Conservation (phyloP, 805 yeast genomes). For the Candida suzukii region DNA sequence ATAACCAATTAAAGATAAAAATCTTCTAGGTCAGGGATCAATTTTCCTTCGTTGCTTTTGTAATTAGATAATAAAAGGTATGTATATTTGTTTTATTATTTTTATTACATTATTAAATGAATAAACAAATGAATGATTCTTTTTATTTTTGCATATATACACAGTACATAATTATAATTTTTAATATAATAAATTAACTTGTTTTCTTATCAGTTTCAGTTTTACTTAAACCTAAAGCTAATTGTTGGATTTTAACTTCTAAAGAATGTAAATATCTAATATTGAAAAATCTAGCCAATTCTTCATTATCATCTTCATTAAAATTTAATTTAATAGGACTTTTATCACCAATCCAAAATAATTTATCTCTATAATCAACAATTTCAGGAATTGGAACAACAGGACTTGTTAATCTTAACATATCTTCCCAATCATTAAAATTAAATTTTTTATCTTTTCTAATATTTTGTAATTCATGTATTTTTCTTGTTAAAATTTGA, state of each 20-base stretch:
- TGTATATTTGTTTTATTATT: too few species aligned
- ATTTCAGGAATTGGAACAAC: constrained; percentile 8
- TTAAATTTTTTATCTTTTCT: constrained; percentile 24
- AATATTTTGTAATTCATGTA: constrained; percentile 4
- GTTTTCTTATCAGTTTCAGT: too few species aligned
- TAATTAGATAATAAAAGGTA: too few species aligned
- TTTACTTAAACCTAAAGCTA: neutral
- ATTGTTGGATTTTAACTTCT: constrained; percentile 15
- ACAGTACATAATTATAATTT: neutral
- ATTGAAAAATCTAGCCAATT: constrained; percentile 49
- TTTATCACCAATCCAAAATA: constrained; percentile 57
- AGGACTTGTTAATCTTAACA: constrained; percentile 23
- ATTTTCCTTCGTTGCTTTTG: too few species aligned
- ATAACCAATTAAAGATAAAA: too few species aligned
- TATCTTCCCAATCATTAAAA: constrained; percentile 45
- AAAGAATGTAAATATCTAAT: constrained; percentile 18
- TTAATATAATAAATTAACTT: neutral
- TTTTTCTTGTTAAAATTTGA: neutral
- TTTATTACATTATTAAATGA: too few species aligned
- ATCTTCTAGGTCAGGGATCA: too few species aligned
- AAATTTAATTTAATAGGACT: constrained; percentile 45
- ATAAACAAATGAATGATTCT: too few species aligned
- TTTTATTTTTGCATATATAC: too few species aligned
- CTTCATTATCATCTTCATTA: constrained; percentile 54
- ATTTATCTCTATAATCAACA: constrained; percentile 14